phyloP scores from a whole-genome alignment of 2,329 filamentous ascomycete genomes.

The Bipolaris sorokiniana region DNA sequence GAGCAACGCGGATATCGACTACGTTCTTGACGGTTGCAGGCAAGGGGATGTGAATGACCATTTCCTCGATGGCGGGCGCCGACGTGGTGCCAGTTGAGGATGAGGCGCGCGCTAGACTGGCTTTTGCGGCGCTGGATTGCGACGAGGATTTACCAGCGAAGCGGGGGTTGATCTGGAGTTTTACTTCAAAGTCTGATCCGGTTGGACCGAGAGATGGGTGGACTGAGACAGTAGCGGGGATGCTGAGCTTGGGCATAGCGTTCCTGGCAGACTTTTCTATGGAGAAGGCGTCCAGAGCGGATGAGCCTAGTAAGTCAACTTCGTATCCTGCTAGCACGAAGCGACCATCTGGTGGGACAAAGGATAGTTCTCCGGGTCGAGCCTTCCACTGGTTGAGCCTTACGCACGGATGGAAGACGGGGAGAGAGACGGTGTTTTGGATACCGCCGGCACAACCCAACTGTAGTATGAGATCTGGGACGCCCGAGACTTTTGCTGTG shows the following conservation, averaged over 20 bases:
- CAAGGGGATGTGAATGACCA: conserved; percentile 79
- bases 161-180: conserved; percentile 69
- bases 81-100: conserved; percentile 41
- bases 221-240: conserved; percentile 83
- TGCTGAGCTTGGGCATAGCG: conserved; percentile 65
- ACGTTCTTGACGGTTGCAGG: conserved; percentile 81
- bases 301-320: conserved; percentile 82
- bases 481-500: conserved; percentile 90
- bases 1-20: conserved; percentile 78
- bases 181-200: conserved; percentile 88
- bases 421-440: conserved; percentile 76
- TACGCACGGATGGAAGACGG: conserved; percentile 96
- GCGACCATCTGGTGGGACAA: conserved; percentile 90
- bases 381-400: conserved; percentile 89
- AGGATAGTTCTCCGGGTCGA: conserved; percentile 88
- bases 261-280: conserved; percentile 29
- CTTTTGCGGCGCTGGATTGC: conserved; percentile 45
- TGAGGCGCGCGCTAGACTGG: conserved; percentile 31
- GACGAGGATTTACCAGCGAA: conserved; percentile 48
- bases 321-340: conserved; percentile 96
- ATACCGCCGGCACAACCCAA: conserved; percentile 77
- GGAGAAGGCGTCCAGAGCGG: conserved; percentile 51
- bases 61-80: conserved; percentile 68
- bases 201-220: conserved; percentile 76
- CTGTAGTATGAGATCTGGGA: conserved; percentile 85